Conservation (phyloP, 345 rosid genomes). For the Eucalyptus melliodora region DNA sequence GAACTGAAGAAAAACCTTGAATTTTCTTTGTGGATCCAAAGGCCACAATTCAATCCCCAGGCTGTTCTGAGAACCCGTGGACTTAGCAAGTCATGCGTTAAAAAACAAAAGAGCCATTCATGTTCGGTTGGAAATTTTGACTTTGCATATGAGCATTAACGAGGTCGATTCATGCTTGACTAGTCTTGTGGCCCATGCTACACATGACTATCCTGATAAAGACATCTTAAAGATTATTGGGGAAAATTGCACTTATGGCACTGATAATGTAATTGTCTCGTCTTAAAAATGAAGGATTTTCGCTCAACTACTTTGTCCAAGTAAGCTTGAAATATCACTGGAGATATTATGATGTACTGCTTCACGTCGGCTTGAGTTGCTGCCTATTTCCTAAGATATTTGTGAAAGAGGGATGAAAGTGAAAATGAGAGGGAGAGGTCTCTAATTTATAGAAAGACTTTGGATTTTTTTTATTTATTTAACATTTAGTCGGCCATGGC, state of each 20-base stretch:
- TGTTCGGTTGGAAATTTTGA: not conserved
- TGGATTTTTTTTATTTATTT: not conserved
- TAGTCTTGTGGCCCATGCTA: not conserved
- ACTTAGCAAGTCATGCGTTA: not conserved
- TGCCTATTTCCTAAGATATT: not conserved
- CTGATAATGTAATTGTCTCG: not conserved
- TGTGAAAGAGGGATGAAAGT: not conserved
- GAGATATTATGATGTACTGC: not conserved
- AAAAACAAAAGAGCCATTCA: not conserved
- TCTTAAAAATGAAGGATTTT: not conserved
- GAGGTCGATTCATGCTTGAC: not conserved
- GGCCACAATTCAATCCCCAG: not conserved
- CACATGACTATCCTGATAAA: not conserved
- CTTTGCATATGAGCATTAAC: not conserved
- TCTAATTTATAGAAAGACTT: not conserved
- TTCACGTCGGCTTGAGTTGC: too few species aligned
- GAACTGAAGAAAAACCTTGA: not conserved
- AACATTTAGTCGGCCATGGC: not conserved
- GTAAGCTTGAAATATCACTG: not conserved
- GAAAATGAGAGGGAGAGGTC: not conserved
- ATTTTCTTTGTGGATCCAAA: not conserved
- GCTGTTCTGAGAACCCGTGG: not conserved
- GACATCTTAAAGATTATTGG: not conserved
- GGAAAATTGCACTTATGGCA: not conserved
- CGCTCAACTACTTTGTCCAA: not conserved